Evolutionary conservation across 805 yeast species (phyloP), one percentile per base, ranked within the genome.

Genomic region (Phaffomyces antillensis): DNA sequence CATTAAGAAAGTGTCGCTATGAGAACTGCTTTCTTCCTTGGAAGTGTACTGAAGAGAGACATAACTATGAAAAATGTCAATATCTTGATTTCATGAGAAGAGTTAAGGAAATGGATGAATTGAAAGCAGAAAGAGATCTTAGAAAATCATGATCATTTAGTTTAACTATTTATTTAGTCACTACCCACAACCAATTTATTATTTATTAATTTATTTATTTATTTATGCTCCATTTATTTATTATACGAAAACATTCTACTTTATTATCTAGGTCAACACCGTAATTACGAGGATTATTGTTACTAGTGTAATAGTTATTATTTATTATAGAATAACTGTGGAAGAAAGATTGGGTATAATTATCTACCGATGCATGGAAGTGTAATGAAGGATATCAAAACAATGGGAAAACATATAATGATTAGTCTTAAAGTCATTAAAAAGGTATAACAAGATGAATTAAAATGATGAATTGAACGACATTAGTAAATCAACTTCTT

Each of bases 51-150:
- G 83, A 83, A 52, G 87, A 83, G 67, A 79, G 88, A 62, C 95
- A 87, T 55, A 80, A 73, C 36, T 87, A 89, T 72, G 96, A 86
- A 64, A 84, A 84, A 61, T 86, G 96, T 64, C 85, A 86, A 65
- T 83, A 83, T 62, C 64, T 81, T 63, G 95, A 87, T 61, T 86
- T 83, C 69, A 75, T 80, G 62, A 77, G 93, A 69, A 77, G 96
- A 66, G 86, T 83, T 47, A 72, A 79, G 60, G 90, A 83, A 66
- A 70, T 84, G 63, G 75, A 78, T 58, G 73, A 72, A 47, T 66
- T 72, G 53, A 81, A 79, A 61, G 74, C 60, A 36, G 30, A 35
- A 37, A 42, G 45, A 45, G 45, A 43, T 15, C 43, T 40, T 17
- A 30, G 42, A 32, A 36, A 30, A 13, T 3, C 23, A 15, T 17